These are phyloP conservation scores for Quercus parvula DNA, from an alignment of 306 rosid genomes.

Conservation along the genomic window DNA sequence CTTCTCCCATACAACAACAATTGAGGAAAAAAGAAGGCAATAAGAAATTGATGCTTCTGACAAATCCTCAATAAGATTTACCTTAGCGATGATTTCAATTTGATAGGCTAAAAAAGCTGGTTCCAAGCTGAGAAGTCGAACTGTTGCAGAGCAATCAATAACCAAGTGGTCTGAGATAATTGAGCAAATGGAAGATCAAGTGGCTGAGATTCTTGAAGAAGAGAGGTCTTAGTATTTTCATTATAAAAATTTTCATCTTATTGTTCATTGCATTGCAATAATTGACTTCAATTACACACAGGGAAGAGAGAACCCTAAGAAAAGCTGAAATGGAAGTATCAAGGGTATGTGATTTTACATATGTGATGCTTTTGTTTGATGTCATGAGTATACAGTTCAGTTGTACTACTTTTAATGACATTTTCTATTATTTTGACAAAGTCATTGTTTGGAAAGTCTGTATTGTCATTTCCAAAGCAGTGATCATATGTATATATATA, in stretches of 20 bases:
- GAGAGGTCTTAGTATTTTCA: slow-evolving; percentile 60
- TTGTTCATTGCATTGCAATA: slow-evolving; percentile 6
- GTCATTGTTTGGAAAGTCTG: not conserved
- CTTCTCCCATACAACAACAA: not conserved
- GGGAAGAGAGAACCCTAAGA: slow-evolving; percentile 84
- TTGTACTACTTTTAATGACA: not conserved
- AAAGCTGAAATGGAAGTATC: slow-evolving; percentile 97
- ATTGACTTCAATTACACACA: slow-evolving; percentile 33
- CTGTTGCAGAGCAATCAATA: slow-evolving; percentile 89
- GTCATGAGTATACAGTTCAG: not conserved
- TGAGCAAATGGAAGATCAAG: slow-evolving; percentile 91
- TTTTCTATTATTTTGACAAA: not conserved
- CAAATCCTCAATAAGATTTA: not conserved
- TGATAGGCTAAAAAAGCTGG: slow-evolving; percentile 89
- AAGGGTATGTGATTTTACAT: slow-evolving; percentile 49
- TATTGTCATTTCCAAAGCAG: not conserved
- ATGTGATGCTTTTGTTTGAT: not conserved
- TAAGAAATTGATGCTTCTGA: not conserved
- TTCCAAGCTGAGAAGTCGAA: slow-evolving; percentile 86
- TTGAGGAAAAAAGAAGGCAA: slow-evolving; percentile 1
- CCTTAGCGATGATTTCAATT: slow-evolving; percentile 20
- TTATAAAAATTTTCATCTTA: slow-evolving; percentile 1
- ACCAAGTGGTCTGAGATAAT: slow-evolving; percentile 76
- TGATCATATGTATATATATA: not conserved
- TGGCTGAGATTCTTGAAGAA: slow-evolving; percentile 62